Base-by-base conservation (phyloP, 345 rosid genomes). In the Garcia nutans region DNA sequence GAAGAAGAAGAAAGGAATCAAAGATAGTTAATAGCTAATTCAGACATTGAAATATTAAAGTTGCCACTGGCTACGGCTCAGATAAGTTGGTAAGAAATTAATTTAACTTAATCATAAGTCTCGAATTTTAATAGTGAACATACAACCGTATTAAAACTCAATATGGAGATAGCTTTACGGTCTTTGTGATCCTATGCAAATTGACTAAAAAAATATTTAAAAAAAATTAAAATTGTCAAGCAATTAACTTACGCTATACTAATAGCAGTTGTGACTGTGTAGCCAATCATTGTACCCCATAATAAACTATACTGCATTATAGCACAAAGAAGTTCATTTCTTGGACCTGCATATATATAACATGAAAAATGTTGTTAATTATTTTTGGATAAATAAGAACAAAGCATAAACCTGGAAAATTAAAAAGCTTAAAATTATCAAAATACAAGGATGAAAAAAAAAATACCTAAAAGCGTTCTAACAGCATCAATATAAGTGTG, bases 201-300 rank as follows among this genome's bases (percentile, higher is more conserved):
- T n/a, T n/a, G n/a, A n/a, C n/a, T n/a, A n/a, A n/a, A n/a, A n/a
- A n/a, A n/a, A n/a, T n/a, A n/a, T n/a, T n/a, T n/a, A n/a, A n/a
- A n/a, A n/a, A n/a, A n/a, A n/a, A n/a, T 28, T 28, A 28, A 28
- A 28, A 28, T 28, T 28, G 31, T 28, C 16, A 50, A 50, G 55
- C 13, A 50, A 16, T 16, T 5, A 26, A 81, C 85, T 81, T 58
- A 88, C 88, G 80, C 84, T 82, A 84, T 81, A 74, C 87, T 86
- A 56, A 77, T 74, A 60, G 88, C 82, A 42, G 89, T 80, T 28
- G 87, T 84, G 41, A 88, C 83, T 5, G 91, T 88, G 82, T 85
- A 88, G 17, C 91, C 91, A 26, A 88, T 79, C 45, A 84, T 82
- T 54, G 77, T 74, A 22, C 89, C 89, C 68, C 85, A 79, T 0